Evolutionary conservation across 1,284 basidiomycete species (phyloP).

Genomic region (Sporisorium scitamineum): DNA sequence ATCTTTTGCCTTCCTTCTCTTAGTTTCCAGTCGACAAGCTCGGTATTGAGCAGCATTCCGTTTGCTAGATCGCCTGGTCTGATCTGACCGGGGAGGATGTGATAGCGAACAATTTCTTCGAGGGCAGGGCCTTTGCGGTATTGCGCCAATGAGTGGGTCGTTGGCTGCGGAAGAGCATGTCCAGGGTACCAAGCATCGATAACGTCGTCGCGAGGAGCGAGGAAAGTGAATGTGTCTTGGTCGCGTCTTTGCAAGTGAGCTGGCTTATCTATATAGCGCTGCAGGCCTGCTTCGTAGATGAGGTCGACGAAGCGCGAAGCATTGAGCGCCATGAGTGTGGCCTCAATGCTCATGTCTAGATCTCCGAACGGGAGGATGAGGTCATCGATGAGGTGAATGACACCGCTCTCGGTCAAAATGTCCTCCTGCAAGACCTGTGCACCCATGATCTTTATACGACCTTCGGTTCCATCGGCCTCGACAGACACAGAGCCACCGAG

Average conservation of each 20-base stretch:
- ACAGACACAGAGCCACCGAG: constrained; percentile 59
- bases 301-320: constrained; percentile 91
- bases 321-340: constrained; percentile 87
- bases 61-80: constrained; percentile 39
- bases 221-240: constrained; percentile 69
- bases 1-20: constrained; percentile 70
- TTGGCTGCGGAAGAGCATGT: constrained; percentile 3
- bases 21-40: constrained; percentile 61
- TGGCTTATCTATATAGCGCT: constrained; percentile 71
- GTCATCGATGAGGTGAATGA: constrained; percentile 86
- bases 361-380: constrained; percentile 83
- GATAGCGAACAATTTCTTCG: constrained; percentile 60
- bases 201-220: constrained; percentile 90
- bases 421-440: constrained; percentile 60
- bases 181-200: constrained; percentile 70
- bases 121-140: constrained; percentile 34
- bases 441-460: constrained; percentile 34
- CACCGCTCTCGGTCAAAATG: constrained; percentile 71
- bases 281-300: constrained; percentile 76
- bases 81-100: constrained; percentile 58
- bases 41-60: constrained; percentile 59
- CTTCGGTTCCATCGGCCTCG: constrained; percentile 17
- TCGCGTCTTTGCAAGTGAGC: constrained; percentile 34
- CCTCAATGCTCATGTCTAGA: constrained; percentile 88
- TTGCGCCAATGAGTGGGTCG: neutral